Evolutionary conservation across 768 basidiomycete species (phyloP).

Genomic region (Rhodotorula babjevae): DNA sequence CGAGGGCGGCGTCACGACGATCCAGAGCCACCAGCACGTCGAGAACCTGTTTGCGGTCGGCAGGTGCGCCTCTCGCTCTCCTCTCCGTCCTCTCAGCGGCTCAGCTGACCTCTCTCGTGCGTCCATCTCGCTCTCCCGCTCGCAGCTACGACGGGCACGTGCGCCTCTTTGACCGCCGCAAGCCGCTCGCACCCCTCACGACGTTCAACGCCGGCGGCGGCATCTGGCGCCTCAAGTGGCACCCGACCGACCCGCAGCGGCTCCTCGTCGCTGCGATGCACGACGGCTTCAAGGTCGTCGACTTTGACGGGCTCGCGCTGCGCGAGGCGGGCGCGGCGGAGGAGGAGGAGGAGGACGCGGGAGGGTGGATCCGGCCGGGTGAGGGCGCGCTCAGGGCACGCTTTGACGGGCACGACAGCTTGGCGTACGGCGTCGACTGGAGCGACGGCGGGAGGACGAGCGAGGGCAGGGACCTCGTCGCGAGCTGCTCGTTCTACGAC

Average conservation of each 20-base stretch:
- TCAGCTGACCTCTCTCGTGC: background rate
- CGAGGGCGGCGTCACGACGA: constrained; percentile 84
- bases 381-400: constrained; percentile 52
- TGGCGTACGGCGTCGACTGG: constrained; percentile 95
- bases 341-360: background rate
- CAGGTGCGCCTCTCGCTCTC: constrained; percentile 56
- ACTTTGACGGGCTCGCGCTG: constrained; percentile 49
- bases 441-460: constrained; percentile 50
- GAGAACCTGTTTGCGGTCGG: constrained; percentile 86
- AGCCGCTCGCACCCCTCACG: constrained; percentile 57
- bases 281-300: constrained; percentile 83
- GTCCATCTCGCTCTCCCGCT: too few species aligned
- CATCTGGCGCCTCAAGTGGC: constrained; percentile 95
- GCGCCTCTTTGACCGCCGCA: constrained; percentile 75
- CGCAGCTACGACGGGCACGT: constrained; percentile 76
- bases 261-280: constrained; percentile 96
- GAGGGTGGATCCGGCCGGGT: constrained; percentile 32
- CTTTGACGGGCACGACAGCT: constrained; percentile 70
- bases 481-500: constrained; percentile 94
- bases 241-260: constrained; percentile 64
- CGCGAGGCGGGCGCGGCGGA: background rate
- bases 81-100: background rate
- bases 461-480: constrained; percentile 57
- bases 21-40: constrained; percentile 72
- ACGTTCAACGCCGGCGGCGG: constrained; percentile 77